Conservation (phyloP, 352 stramenopile species). For the Phytopythium helicoides region DNA sequence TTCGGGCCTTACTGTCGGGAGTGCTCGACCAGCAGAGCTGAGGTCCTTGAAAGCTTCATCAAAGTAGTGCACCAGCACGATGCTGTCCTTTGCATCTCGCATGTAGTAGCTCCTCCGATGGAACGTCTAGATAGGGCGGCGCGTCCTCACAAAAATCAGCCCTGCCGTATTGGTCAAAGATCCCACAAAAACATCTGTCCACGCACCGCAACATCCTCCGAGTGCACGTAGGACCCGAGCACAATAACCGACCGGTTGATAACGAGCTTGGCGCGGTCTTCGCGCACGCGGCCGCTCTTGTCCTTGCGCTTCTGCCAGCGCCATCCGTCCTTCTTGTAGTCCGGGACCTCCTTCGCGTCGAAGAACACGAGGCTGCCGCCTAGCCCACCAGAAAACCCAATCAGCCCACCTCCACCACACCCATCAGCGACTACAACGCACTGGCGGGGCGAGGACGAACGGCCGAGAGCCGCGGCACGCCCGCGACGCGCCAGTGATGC, state of each 20-base stretch:
- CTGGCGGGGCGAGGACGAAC: conserved; percentile 54
- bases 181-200: neutral
- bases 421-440: conserved; percentile 20
- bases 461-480: conserved; percentile 35
- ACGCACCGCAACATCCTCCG: conserved; percentile 59
- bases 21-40: neutral
- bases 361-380: conserved; percentile 75
- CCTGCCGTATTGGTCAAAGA: neutral
- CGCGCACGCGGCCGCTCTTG: conserved; percentile 67
- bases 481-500: conserved; percentile 40
- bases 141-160: conserved; percentile 1
- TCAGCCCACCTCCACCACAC: too few relatives aligned
- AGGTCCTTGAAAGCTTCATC: conserved; percentile 63
- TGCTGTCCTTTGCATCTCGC: conserved; percentile 56
- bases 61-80: conserved; percentile 89
- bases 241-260: conserved; percentile 83
- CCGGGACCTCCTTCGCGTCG: conserved; percentile 48
- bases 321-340: conserved; percentile 88
- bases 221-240: conserved; percentile 83
- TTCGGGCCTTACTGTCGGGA: neutral
- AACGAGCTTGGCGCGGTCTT: conserved; percentile 83
- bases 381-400: too few relatives aligned
- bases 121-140: conserved; percentile 51
- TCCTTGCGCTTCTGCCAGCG: conserved; percentile 87
- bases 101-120: conserved; percentile 82